Evolutionary conservation across 2,329 filamentous ascomycete species (phyloP), one percentile per base, ranked within the genome.

Genomic region (Beauveria varroae): DNA sequence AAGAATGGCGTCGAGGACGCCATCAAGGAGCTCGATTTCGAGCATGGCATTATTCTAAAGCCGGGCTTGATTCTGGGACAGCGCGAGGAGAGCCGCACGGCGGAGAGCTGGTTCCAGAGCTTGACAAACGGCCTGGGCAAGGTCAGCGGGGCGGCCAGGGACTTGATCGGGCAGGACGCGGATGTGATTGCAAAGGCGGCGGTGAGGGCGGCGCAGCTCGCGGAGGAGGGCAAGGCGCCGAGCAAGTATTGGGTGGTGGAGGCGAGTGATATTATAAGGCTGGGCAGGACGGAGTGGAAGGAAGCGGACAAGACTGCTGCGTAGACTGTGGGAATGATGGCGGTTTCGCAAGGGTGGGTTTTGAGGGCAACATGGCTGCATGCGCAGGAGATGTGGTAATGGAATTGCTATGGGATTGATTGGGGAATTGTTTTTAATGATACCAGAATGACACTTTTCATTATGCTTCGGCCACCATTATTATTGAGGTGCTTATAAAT

Each of bases 1-100:
- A 97, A 97, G 79, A 86, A 85, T 26, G 90, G 95, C 67, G 85
- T 96, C 46, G 93, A 98, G 73, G 88, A 96, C 40, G 79, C 85
- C 18, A 82, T 96, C 63, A 83, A 84, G 71, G 83, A 76, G 47
- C 75, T 93, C 4, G 87, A 78, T 5, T 96, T 96, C 70, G 89
- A 93, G 55, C 85, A 89, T 65, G 87, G 86, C 5, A 82, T 96
- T 60, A 87, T 97, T 59, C 54, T 88, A 24, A 74, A 86, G 50
- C 93, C 93, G 0, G 93, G 90, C 0, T 65, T 92, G 64, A 89
- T 97, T 67, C 73, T 92, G 2, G 93, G 93, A 3, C 72, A 83
- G 18, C 81, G 93, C 61, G 81, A 88, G 67, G 79, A 86, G 63
- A 78, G 78, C 57, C 81, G 89, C 57, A 71, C 80, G 0, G 73